Conservation (phyloP, 768 basidiomycete species). For the Boletus reticuloceps region DNA sequence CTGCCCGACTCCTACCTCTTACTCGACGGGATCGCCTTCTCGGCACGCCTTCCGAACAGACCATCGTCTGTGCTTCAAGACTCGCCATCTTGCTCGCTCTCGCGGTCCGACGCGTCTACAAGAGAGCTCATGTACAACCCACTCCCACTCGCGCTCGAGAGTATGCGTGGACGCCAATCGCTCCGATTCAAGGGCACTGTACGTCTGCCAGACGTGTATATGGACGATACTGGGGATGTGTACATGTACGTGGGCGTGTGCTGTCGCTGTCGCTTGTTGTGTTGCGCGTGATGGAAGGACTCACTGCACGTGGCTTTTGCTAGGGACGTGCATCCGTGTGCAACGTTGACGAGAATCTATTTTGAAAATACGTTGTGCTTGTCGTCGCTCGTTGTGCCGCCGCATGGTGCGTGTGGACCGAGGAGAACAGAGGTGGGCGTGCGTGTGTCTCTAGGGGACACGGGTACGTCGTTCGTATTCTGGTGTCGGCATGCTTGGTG, state of each 20-base stretch:
- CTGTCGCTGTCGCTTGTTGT: not conserved
- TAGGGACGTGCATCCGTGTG: conserved; percentile 71
- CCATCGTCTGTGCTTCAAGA: conserved; percentile 28
- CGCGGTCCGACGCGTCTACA: conserved; percentile 24
- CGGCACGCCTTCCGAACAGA: conserved; percentile 41
- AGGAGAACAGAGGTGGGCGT: conserved; percentile 53
- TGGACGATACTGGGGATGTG: conserved; percentile 56
- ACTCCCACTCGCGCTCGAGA: conserved; percentile 70
- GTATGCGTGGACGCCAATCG: conserved; percentile 72
- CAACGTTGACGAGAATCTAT: conserved; percentile 59
- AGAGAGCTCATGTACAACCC: conserved; percentile 59
- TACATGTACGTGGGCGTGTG: conserved; percentile 38
- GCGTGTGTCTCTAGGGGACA: conserved; percentile 69
- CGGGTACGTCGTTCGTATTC: conserved; percentile 37
- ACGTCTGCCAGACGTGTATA: conserved; percentile 51
- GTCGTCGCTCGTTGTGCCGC: conserved; percentile 28
- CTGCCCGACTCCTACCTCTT: conserved; percentile 69
- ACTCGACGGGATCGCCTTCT: conserved; percentile 74
- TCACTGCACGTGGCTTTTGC: too few relatives aligned
- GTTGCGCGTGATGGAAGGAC: not conserved
- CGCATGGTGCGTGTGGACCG: conserved; percentile 18
- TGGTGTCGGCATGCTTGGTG: not conserved
- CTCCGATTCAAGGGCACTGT: conserved; percentile 57
- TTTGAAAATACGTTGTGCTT: conserved; percentile 72
- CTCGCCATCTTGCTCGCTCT: conserved; percentile 18